Evolutionary conservation across 345 rosid species (phyloP), one percentile per base, ranked within the genome.

Genomic region (Heritiera littoralis): DNA sequence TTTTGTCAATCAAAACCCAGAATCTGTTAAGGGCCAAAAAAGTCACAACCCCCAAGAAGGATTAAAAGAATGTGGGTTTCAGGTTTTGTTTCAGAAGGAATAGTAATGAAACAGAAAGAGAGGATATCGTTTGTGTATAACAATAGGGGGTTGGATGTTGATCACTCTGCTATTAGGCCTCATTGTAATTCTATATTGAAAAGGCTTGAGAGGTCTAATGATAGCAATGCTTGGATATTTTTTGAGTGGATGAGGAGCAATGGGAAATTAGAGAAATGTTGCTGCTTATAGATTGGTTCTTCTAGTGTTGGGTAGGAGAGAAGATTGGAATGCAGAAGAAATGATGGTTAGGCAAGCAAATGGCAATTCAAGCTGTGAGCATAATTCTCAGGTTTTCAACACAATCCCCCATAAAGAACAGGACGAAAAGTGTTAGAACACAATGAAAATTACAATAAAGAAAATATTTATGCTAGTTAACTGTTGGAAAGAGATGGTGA

Each of bases 201-300:
- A 81, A 82, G 82, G 66, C 91, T 95, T 18, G 95, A 90, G 89
- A 84, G 79, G 83, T 82, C 84, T 72, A 85, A 83, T 84, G 94
- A 92, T 77, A 66, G 73, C 54, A 90, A 88, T 75, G 80, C 92
- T 20, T 40, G 88, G 79, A 84, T 82, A 32, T 91, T 95, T 85
- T 93, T 92, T 67, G 90, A 89, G 78, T 93, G 98, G 98, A 91
- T 93, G 98, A 84, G 90, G 80, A 80, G 83, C 69, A 86, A 87
- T 58, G 90, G 93, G 80, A 93, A 89, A 84, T 73, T 93, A 65
- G 78, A 83, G 87, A 75, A 93, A 92, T 84, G 38, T 85, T 17
- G 58, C 52, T 35, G 95, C 98, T 80, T 95, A 89, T 75, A 87
- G 84, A 85, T 81, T 88, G 84, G 82, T 92, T 83, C 93, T 95